Evolutionary conservation across 441 rosid species (phyloP).

Genomic region (Hypseocharis bilobata): DNA sequence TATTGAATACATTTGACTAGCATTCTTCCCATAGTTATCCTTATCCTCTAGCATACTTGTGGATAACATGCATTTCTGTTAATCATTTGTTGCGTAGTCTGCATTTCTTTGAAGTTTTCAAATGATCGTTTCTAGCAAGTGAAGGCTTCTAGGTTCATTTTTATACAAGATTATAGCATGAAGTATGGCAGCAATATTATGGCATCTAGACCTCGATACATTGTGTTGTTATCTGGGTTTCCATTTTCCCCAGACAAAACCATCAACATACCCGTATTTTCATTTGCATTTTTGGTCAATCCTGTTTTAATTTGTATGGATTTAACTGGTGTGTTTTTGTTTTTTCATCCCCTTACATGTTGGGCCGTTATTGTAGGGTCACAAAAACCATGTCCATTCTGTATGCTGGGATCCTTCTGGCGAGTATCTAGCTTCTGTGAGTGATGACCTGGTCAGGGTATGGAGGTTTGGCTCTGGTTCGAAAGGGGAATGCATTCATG

Average conservation of each 20-base stretch:
- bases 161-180: too few relatives aligned
- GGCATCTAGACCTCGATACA: too few relatives aligned
- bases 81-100: background rate
- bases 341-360: background rate
- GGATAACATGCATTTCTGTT: background rate
- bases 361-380: conserved; percentile 46
- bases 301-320: too few relatives aligned
- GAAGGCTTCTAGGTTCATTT: background rate
- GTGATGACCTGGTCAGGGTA: conserved; percentile 80
- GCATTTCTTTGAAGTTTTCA: background rate
- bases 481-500: conserved; percentile 68
- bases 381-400: conserved; percentile 54
- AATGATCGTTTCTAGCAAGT: background rate
- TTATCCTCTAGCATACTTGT: too few relatives aligned
- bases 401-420: conserved; percentile 90
- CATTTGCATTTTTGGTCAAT: too few relatives aligned
- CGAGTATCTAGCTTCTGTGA: conserved; percentile 69
- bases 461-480: conserved; percentile 72
- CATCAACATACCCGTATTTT: too few relatives aligned
- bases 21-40: too few relatives aligned
- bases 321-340: too few relatives aligned
- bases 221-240: too few relatives aligned
- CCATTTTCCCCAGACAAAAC: too few relatives aligned
- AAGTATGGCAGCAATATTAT: too few relatives aligned
- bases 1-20: too few relatives aligned